Evolutionary conservation across 139 green algal species (phyloP).

Genomic region (Eudorina sp.): DNA sequence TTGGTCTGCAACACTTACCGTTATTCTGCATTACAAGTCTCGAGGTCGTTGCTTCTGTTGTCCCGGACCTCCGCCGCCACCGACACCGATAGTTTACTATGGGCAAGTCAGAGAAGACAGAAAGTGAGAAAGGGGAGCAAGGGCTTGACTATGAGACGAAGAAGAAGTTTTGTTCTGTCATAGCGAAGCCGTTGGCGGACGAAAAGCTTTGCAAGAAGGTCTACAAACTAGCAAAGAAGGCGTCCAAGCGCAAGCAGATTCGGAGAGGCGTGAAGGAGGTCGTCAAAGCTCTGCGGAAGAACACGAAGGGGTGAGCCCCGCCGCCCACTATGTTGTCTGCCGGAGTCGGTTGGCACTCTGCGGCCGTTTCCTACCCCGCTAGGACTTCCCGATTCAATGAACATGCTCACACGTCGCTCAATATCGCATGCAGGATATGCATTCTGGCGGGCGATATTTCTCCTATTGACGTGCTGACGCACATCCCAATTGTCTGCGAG

Average conservation of each 20-base stretch:
- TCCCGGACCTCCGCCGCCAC: background rate
- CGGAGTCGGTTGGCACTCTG: background rate
- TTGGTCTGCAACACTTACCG: no score
- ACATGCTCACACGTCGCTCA: no score
- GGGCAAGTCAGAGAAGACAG: slow-evolving; percentile 51
- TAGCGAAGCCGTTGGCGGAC: slow-evolving; percentile 93
- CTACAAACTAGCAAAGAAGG: slow-evolving; percentile 94
- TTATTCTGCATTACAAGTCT: background rate
- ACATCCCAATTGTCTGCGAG: slow-evolving; percentile 97
- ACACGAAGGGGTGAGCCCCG: slow-evolving; percentile 86
- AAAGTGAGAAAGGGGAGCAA: slow-evolving; percentile 43
- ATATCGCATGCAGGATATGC: slow-evolving; percentile 80
- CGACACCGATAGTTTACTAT: slow-evolving; percentile 31
- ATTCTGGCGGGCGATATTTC: slow-evolving; percentile 98
- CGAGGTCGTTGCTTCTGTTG: background rate
- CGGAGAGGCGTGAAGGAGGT: slow-evolving; percentile 99
- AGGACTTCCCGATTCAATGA: no score
- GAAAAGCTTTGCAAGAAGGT: slow-evolving; percentile 96
- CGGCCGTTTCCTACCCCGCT: no score
- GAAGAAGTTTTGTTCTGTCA: slow-evolving; percentile 72
- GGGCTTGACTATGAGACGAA: slow-evolving; percentile 64
- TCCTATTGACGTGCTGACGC: slow-evolving; percentile 97
- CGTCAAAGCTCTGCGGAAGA: slow-evolving; percentile 96
- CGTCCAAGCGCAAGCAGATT: slow-evolving; percentile 95
- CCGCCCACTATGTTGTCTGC: background rate